These are phyloP conservation scores for Chaetoscypha palmicola DNA, from an alignment of 2,329 filamentous ascomycete genomes.

Conservation along the genomic window DNA sequence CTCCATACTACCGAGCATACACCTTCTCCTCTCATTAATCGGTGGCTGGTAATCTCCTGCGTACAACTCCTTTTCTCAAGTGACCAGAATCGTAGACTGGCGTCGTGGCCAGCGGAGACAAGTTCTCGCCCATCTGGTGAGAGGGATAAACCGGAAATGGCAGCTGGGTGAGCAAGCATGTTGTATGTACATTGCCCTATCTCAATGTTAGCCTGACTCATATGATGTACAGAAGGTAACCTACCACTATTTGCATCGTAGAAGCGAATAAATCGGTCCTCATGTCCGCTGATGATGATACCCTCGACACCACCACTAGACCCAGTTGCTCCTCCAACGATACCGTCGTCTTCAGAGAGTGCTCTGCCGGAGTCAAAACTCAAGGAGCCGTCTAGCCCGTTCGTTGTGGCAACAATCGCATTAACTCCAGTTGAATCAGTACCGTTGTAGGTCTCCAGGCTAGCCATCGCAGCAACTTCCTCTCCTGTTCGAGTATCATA, in stretches of 20 bases:
- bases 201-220: not conserved
- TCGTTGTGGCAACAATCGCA: slow-evolving; percentile 79
- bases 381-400: slow-evolving; percentile 64
- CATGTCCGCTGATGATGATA: slow-evolving; percentile 91
- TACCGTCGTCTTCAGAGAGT: slow-evolving; percentile 65
- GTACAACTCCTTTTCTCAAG: slow-evolving; percentile 92
- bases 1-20: slow-evolving; percentile 95
- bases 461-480: slow-evolving; percentile 87
- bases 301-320: slow-evolving; percentile 78
- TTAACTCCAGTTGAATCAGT: slow-evolving; percentile 81
- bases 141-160: slow-evolving; percentile 85
- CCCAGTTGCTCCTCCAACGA: slow-evolving; percentile 71
- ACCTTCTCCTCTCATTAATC: slow-evolving; percentile 91
- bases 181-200: slow-evolving; percentile 97
- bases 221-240: slow-evolving; percentile 32
- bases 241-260: slow-evolving; percentile 98
- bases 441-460: slow-evolving; percentile 86
- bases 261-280: slow-evolving; percentile 92
- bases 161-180: slow-evolving; percentile 92
- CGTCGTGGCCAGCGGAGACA: slow-evolving; percentile 92
- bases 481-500: slow-evolving; percentile 86
- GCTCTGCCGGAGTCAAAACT: slow-evolving; percentile 55
- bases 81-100: slow-evolving; percentile 92
- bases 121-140: slow-evolving; percentile 91
- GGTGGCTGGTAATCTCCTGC: slow-evolving; percentile 88